These are phyloP conservation scores for Paraphoma sp. DNA, from an alignment of 2,329 filamentous ascomycete species.

Conservation along the genomic window DNA sequence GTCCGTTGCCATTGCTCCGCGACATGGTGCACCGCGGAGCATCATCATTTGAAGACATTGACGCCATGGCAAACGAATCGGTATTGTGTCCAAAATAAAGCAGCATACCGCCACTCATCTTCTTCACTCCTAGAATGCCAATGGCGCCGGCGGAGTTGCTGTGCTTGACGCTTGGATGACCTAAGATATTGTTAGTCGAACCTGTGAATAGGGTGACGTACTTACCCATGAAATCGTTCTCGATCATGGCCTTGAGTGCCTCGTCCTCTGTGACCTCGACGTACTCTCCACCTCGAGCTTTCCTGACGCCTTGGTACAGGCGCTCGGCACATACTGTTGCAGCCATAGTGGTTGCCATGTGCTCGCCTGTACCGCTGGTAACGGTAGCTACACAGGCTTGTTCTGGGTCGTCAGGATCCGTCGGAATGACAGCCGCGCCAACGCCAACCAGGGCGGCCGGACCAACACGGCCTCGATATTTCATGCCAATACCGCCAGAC, in stretches of 20 bases:
- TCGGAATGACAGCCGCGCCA: conserved; percentile 87
- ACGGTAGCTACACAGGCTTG: conserved; percentile 78
- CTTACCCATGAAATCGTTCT: conserved; percentile 85
- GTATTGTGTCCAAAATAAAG: conserved; percentile 98
- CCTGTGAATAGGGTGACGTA: background rate
- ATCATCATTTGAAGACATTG: conserved; percentile 80
- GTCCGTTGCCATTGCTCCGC: conserved; percentile 64
- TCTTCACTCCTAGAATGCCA: conserved; percentile 89
- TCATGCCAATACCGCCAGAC: conserved; percentile 98
- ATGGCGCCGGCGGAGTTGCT: conserved; percentile 87
- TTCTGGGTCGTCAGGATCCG: conserved; percentile 72
- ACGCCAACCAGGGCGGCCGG: conserved; percentile 92
- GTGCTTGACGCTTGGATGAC: conserved; percentile 79
- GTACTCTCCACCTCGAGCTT: conserved; percentile 65
- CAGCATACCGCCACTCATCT: conserved; percentile 75
- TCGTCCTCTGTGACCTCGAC: conserved; percentile 78
- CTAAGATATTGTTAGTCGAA: conserved; percentile 40
- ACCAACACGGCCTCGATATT: conserved; percentile 88
- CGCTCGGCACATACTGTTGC: conserved; percentile 86
- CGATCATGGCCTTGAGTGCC: conserved; percentile 77
- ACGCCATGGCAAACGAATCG: conserved; percentile 84
- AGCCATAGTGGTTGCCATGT: conserved; percentile 96
- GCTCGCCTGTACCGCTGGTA: conserved; percentile 94
- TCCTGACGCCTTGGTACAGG: conserved; percentile 74
- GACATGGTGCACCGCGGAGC: conserved; percentile 88